These are phyloP conservation scores for Leishmania turanica DNA, from an alignment of 208 protist species.

Conservation along the genomic window DNA sequence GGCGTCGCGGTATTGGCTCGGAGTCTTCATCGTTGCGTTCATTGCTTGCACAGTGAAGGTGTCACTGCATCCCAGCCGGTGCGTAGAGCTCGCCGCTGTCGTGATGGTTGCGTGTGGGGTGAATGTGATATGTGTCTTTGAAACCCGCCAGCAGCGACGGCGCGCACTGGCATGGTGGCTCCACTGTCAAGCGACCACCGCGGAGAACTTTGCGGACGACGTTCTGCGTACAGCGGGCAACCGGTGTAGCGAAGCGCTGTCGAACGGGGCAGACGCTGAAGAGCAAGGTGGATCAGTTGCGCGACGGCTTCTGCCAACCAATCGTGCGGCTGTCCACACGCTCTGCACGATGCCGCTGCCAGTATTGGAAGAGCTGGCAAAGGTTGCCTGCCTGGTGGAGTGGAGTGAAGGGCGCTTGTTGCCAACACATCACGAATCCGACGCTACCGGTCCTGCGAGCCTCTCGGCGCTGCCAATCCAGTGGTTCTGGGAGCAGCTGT, in stretches of 20 bases:
- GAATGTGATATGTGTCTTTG: background rate
- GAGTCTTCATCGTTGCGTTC: background rate
- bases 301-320: background rate
- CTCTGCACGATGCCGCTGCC: slow-evolving; percentile 13
- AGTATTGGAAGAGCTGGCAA: slow-evolving; percentile 18
- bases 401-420: background rate
- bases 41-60: background rate
- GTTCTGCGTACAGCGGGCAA: background rate
- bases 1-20: background rate
- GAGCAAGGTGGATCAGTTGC: background rate
- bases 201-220: slow-evolving; percentile 17
- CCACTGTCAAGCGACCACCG: slow-evolving; percentile 1
- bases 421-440: background rate
- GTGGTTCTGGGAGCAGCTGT: slow-evolving; percentile 26
- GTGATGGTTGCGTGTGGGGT: background rate
- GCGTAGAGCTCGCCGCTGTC: background rate
- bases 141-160: slow-evolving; percentile 7
- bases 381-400: slow-evolving; percentile 10
- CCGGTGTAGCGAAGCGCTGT: background rate
- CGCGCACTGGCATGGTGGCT: slow-evolving; percentile 2
- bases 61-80: background rate
- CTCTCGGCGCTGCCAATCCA: slow-evolving; percentile 1
- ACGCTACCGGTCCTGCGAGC: background rate
- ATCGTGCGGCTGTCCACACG: too few relatives aligned
- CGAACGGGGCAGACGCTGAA: background rate